These are phyloP conservation scores for Leccinum arenicola DNA, from an alignment of 768 basidiomycete genomes.

Conservation along the genomic window DNA sequence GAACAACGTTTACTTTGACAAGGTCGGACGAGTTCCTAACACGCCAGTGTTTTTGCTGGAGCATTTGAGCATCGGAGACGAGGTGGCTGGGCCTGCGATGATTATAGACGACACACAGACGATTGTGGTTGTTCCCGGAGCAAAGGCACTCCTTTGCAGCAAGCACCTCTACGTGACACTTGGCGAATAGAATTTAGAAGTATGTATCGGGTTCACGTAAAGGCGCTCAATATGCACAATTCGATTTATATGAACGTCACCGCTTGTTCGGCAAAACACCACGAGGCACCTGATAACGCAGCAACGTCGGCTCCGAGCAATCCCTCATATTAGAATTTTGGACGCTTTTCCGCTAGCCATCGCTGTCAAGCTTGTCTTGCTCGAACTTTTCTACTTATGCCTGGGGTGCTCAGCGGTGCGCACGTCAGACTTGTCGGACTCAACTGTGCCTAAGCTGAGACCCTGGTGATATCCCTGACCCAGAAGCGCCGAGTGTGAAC, in stretches of 20 bases:
- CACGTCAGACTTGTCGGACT: not conserved
- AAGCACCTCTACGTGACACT: conserved; percentile 59
- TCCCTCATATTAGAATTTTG: not conserved
- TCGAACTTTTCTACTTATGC: not conserved
- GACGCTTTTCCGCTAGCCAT: not conserved
- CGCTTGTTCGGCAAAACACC: not conserved
- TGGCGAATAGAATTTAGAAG: conserved; percentile 28
- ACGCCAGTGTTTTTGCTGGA: conserved; percentile 80
- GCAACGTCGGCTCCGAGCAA: not conserved
- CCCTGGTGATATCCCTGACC: conserved; percentile 21
- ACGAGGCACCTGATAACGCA: not conserved
- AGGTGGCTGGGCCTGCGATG: conserved; percentile 83
- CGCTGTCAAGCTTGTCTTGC: not conserved
- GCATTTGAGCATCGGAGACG: conserved; percentile 63
- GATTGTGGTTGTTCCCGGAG: conserved; percentile 79
- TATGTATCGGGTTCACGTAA: conserved; percentile 4
- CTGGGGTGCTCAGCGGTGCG: no score
- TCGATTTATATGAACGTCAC: not conserved
- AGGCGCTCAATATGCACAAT: not conserved
- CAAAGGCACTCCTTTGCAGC: conserved; percentile 62
- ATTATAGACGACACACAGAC: conserved; percentile 96
- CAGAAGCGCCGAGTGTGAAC: not conserved
- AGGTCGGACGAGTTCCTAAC: conserved; percentile 67
- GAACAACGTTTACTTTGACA: conserved; percentile 80
- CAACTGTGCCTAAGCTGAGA: not conserved